Evolutionary conservation across 129 eudicot genomes (phyloP).

Genomic region (Solidago caesia): DNA sequence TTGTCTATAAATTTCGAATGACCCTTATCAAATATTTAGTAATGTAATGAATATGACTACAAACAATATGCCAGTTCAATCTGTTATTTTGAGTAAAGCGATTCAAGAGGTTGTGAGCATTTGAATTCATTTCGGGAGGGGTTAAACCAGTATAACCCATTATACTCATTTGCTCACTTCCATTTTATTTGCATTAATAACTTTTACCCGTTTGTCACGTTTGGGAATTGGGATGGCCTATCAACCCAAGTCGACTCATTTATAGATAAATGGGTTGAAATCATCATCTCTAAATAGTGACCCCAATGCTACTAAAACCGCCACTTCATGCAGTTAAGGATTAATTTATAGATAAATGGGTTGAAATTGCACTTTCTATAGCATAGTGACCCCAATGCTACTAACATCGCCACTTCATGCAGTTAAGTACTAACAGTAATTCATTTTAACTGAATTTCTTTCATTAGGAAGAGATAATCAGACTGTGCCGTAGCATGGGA

Average conservation of each 20-base stretch:
- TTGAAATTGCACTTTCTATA: not conserved
- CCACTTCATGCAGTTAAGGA: not conserved
- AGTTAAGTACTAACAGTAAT: conserved; percentile 13
- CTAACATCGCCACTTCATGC: not conserved
- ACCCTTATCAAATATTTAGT: too few relatives aligned
- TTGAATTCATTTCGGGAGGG: not conserved
- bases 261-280: not conserved
- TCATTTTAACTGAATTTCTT: conserved; percentile 15
- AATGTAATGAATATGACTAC: not conserved
- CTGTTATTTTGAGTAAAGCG: not conserved
- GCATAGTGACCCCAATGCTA: not conserved
- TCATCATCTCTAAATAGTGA: not conserved
- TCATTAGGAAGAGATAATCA: conserved; percentile 83
- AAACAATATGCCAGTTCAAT: not conserved
- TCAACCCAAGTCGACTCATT: not conserved
- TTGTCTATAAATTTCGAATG: too few relatives aligned
- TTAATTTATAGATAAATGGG: not conserved
- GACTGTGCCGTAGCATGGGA: conserved; percentile 92
- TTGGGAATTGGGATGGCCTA: not conserved
- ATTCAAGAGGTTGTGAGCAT: conserved; percentile 14
- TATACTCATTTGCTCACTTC: not conserved
- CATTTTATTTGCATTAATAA: not conserved
- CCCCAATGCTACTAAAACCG: not conserved
- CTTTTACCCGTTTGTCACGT: conserved; percentile 1
- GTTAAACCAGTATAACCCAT: not conserved